A percentile compares a stretch with the other conserved stretches of the same genome.
Evolutionary conservation across 2,329 filamentous ascomycete genomes (phyloP).

Genomic region (Talaromyces marneffei): DNA sequence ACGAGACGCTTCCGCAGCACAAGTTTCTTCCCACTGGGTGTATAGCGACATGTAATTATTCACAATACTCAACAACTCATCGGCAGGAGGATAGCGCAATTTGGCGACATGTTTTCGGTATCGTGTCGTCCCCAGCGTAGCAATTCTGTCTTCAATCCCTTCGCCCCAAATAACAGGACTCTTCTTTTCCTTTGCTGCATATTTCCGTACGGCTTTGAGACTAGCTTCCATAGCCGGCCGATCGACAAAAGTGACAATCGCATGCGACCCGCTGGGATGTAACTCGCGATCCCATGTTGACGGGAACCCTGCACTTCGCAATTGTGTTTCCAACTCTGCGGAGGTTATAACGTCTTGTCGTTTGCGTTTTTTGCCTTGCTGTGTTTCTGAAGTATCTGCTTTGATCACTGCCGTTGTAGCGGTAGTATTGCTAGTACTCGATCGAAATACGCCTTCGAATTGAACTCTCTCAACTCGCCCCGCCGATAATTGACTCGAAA

Average conservation of each 20-base stretch:
- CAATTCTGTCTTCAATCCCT: constrained; percentile 52
- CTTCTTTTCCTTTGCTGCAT: constrained; percentile 40
- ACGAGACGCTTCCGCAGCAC: constrained; percentile 56
- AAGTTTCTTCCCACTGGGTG: constrained; percentile 58
- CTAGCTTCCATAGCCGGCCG: constrained; percentile 68
- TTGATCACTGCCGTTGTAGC: background rate
- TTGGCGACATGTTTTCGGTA: constrained; percentile 60
- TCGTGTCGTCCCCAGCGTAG: constrained; percentile 48
- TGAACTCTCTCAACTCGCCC: constrained; percentile 70
- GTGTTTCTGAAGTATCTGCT: background rate
- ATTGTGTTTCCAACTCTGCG: constrained; percentile 49
- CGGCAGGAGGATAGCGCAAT: constrained; percentile 63
- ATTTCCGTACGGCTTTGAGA: constrained; percentile 65
- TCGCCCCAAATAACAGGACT: constrained; percentile 55
- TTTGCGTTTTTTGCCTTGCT: constrained; percentile 49
- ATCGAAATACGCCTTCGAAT: constrained; percentile 55
- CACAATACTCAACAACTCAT: constrained; percentile 63
- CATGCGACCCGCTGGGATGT: constrained; percentile 68
- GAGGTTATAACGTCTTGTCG: constrained; percentile 46
- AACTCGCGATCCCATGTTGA: constrained; percentile 66
- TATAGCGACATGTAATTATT: constrained; percentile 86
- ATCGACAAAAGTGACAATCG: constrained; percentile 79
- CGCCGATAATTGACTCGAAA: constrained; percentile 66
- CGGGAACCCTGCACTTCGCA: constrained; percentile 60
- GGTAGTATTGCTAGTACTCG: constrained; percentile 22